A percentile compares a stretch with the other conserved stretches of the same genome.
These are phyloP conservation scores for Jaapia argillacea DNA, from an alignment of 768 basidiomycete genomes.

Conservation along the genomic window DNA sequence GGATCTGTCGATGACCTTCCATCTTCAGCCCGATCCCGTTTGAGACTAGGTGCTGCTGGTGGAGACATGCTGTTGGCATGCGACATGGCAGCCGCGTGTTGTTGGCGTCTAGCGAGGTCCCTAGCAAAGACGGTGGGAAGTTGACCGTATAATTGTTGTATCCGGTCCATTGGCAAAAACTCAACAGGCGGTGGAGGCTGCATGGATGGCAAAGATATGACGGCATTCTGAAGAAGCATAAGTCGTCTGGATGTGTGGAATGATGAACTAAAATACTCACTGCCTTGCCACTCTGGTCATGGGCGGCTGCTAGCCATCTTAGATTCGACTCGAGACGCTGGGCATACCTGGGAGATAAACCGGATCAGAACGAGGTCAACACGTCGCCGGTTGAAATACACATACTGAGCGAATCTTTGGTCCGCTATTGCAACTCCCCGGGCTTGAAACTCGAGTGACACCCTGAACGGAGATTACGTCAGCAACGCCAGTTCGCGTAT, in stretches of 20 bases:
- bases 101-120: constrained; percentile 32
- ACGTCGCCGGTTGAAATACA: too few relatives aligned
- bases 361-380: too few relatives aligned
- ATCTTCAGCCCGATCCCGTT: neutral
- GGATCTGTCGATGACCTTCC: too few relatives aligned
- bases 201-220: constrained; percentile 43
- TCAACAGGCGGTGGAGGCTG: constrained; percentile 43
- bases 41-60: neutral
- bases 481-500: too few relatives aligned
- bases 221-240: too few relatives aligned
- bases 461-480: constrained; percentile 24
- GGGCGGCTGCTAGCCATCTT: constrained; percentile 59
- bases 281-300: constrained; percentile 30
- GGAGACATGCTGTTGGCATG: neutral
- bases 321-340: constrained; percentile 60
- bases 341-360: constrained; percentile 41
- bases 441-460: constrained; percentile 50
- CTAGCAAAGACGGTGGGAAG: constrained; percentile 54
- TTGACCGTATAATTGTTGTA: constrained; percentile 54
- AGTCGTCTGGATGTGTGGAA: too few relatives aligned
- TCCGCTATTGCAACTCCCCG: constrained; percentile 39
- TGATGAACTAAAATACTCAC: neutral
- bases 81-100: neutral
- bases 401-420: constrained; percentile 47
- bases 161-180: constrained; percentile 43